phyloP scores from a whole-genome alignment of 139 green algal species.

The Desmodesmus armatus region DNA sequence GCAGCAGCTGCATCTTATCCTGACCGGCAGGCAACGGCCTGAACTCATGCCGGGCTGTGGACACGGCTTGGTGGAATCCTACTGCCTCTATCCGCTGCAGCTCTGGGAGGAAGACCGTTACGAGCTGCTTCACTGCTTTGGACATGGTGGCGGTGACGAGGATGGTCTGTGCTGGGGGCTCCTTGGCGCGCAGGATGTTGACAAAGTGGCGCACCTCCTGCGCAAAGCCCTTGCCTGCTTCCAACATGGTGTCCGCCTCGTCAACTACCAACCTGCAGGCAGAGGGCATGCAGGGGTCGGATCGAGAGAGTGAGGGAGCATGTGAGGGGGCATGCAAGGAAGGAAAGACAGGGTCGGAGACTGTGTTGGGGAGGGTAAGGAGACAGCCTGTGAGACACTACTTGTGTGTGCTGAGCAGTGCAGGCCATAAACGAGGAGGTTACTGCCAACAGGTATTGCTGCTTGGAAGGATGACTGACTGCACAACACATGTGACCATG shows the following conservation, averaged over 20 bases:
- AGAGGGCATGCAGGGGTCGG: background rate
- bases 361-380: background rate
- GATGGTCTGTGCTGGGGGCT: conserved; percentile 54
- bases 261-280: conserved; percentile 83
- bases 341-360: background rate
- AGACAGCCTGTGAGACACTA: background rate
- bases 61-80: conserved; percentile 82
- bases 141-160: conserved; percentile 94
- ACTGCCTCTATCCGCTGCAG: conserved; percentile 77
- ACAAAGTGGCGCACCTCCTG: conserved; percentile 83
- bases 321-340: too few species aligned
- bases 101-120: conserved; percentile 80
- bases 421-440: too few species aligned
- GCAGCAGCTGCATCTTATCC: conserved; percentile 88
- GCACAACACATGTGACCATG: too few species aligned
- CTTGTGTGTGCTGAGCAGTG: background rate
- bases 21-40: conserved; percentile 63
- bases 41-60: conserved; percentile 87
- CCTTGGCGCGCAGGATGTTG: conserved; percentile 61
- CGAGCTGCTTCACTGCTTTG: conserved; percentile 70
- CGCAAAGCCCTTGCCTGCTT: conserved; percentile 81
- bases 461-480: too few species aligned
- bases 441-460: too few species aligned
- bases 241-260: conserved; percentile 98
- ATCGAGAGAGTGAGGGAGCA: background rate